phyloP scores from a whole-genome alignment of 2,329 filamentous ascomycete genomes.

The Epichloe baconii region DNA sequence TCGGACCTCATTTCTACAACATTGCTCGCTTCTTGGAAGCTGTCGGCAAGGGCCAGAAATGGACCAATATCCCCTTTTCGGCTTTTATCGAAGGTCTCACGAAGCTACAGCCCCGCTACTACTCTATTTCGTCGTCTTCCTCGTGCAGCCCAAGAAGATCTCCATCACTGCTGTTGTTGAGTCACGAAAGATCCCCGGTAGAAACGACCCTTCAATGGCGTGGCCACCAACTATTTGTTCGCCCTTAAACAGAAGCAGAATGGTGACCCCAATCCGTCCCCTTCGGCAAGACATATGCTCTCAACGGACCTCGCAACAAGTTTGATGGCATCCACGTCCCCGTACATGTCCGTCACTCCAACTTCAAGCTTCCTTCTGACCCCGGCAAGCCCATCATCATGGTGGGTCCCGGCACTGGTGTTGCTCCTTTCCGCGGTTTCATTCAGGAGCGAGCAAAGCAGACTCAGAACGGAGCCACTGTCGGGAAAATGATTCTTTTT shows the following conservation, averaged over 20 bases:
- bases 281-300: conserved; percentile 74
- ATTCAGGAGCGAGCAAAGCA: conserved; percentile 84
- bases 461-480: conserved; percentile 63
- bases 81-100: conserved; percentile 84
- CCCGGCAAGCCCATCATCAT: conserved; percentile 90
- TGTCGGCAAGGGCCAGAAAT: conserved; percentile 60
- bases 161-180: conserved; percentile 94
- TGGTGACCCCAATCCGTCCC: conserved; percentile 67
- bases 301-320: conserved; percentile 85
- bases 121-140: conserved; percentile 97
- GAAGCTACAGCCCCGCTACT: conserved; percentile 96
- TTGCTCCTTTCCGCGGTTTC: conserved; percentile 91
- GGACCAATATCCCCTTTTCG: conserved; percentile 82
- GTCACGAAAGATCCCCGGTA: conserved; percentile 62
- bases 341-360: conserved; percentile 92
- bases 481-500: conserved; percentile 83
- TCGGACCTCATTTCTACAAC: conserved; percentile 72
- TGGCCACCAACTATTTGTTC: conserved; percentile 91
- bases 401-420: conserved; percentile 91
- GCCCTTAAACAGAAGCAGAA: conserved; percentile 96
- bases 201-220: conserved; percentile 76
- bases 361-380: conserved; percentile 97
- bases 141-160: conserved; percentile 88
- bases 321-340: conserved; percentile 93
- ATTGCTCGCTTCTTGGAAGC: conserved; percentile 72